Conservation (phyloP, 441 rosid species). For the Adansonia gregorii region DNA sequence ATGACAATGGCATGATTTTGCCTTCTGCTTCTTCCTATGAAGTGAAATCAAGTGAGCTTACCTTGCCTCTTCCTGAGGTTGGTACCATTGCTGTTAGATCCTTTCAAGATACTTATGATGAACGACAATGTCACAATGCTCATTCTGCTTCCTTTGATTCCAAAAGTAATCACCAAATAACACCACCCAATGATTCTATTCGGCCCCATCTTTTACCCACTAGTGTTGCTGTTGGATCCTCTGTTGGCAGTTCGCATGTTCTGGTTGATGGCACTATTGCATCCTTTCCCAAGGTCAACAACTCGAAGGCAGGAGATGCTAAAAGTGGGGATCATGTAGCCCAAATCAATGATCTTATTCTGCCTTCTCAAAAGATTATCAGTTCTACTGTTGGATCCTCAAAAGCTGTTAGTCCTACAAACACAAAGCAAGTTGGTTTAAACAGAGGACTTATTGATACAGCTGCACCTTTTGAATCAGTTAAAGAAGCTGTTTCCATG, state of each 20-base stretch:
- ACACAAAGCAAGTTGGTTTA: background rate
- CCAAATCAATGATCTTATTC: slow-evolving; percentile 8
- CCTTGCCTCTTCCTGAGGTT: slow-evolving; percentile 20
- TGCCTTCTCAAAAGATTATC: slow-evolving; percentile 12
- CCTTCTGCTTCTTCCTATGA: slow-evolving; percentile 5
- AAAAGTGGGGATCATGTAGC: slow-evolving; percentile 14
- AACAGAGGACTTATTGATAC: slow-evolving; percentile 72
- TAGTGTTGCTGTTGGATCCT: background rate
- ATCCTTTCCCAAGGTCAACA: slow-evolving; percentile 24
- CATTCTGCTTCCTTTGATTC: slow-evolving; percentile 24
- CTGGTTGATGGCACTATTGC: background rate
- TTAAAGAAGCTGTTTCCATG: slow-evolving; percentile 90
- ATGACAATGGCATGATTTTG: background rate
- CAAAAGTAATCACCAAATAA: background rate
- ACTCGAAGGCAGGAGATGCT: slow-evolving; percentile 2
- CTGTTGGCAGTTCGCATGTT: background rate
- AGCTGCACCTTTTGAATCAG: slow-evolving; percentile 88
- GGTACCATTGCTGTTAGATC: slow-evolving; percentile 5
- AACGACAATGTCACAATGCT: background rate
- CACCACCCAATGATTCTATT: background rate
- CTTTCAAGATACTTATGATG: background rate
- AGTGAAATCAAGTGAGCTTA: slow-evolving; percentile 26
- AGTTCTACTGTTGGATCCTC: slow-evolving; percentile 34
- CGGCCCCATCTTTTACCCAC: background rate
- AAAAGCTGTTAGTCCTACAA: slow-evolving; percentile 31